Conservation (phyloP, 192 early-diverging fungal genomes). For the Chytriomyces confervae region DNA sequence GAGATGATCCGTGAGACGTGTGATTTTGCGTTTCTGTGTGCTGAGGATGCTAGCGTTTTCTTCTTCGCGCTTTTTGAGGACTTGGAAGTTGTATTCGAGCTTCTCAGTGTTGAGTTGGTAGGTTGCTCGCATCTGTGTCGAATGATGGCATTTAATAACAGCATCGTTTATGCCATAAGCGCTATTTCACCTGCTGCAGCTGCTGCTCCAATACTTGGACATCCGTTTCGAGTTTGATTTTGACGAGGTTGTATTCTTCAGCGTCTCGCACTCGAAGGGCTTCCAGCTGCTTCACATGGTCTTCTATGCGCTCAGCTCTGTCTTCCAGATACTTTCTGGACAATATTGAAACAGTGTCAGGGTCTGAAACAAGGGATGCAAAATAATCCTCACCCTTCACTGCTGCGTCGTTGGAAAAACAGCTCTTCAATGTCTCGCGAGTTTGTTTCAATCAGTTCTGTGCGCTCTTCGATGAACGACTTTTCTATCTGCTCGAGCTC, state of each 20-base stretch:
- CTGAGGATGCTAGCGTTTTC: slow-evolving; percentile 64
- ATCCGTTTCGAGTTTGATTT: slow-evolving; percentile 69
- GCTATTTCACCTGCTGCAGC: slow-evolving; percentile 54
- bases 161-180: background rate
- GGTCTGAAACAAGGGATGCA: background rate
- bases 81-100: slow-evolving; percentile 69
- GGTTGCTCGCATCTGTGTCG: slow-evolving; percentile 58
- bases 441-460: slow-evolving; percentile 57
- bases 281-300: slow-evolving; percentile 61
- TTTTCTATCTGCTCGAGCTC: slow-evolving; percentile 64
- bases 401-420: slow-evolving; percentile 48
- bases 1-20: slow-evolving; percentile 61
- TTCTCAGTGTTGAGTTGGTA: slow-evolving; percentile 69
- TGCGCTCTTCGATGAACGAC: slow-evolving; percentile 61
- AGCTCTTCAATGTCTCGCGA: slow-evolving; percentile 53
- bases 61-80: slow-evolving; percentile 68
- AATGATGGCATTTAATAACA: background rate
- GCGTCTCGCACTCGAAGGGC: slow-evolving; percentile 59
- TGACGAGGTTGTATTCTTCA: slow-evolving; percentile 68
- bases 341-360: slow-evolving; percentile 2
- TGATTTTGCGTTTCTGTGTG: slow-evolving; percentile 66
- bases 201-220: slow-evolving; percentile 71
- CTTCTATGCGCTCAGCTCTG: slow-evolving; percentile 58
- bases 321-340: slow-evolving; percentile 58
- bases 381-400: slow-evolving; percentile 53